Evolutionary conservation across 768 basidiomycete species (phyloP).

Genomic region (Naematelia aurantialba): DNA sequence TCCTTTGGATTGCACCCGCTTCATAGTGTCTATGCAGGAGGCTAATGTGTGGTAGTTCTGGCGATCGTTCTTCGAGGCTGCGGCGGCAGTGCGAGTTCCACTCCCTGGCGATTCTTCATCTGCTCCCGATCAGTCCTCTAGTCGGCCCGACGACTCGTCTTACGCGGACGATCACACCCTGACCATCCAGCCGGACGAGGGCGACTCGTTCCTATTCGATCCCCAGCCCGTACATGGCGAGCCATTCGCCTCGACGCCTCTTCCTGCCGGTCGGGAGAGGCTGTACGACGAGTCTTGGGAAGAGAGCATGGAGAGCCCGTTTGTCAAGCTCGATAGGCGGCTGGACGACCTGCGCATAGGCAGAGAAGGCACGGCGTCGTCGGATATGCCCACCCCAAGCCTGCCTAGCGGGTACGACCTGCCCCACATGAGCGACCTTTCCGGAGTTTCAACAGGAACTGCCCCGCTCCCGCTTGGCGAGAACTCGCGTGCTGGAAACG

Average conservation of each 20-base stretch:
- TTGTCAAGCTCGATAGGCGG: constrained; percentile 57
- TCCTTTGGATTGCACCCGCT: too few relatives aligned
- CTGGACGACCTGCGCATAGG: constrained; percentile 39
- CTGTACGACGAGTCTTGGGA: constrained; percentile 55
- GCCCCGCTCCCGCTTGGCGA: constrained; percentile 8
- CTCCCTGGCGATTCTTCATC: constrained; percentile 55
- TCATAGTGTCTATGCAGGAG: too few relatives aligned
- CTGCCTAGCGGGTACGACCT: constrained; percentile 31
- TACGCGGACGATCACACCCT: not conserved
- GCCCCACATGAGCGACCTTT: constrained; percentile 16
- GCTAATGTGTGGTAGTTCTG: too few relatives aligned
- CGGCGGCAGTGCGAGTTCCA: constrained; percentile 79
- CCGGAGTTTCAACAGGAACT: constrained; percentile 20
- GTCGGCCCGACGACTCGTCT: constrained; percentile 19
- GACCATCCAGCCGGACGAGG: not conserved
- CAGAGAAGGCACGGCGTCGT: constrained; percentile 1
- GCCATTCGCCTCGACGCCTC: constrained; percentile 15
- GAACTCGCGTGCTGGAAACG: not conserved
- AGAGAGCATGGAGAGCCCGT: constrained; percentile 69
- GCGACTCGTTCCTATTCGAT: constrained; percentile 6
- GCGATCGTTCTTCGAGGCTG: constrained; percentile 92
- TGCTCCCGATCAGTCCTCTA: constrained; percentile 5
- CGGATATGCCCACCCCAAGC: constrained; percentile 32
- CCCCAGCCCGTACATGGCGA: constrained; percentile 4
- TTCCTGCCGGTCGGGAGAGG: constrained; percentile 2